Conservation (phyloP, 2,329 filamentous ascomycete species). For the Aspergillus felis region DNA sequence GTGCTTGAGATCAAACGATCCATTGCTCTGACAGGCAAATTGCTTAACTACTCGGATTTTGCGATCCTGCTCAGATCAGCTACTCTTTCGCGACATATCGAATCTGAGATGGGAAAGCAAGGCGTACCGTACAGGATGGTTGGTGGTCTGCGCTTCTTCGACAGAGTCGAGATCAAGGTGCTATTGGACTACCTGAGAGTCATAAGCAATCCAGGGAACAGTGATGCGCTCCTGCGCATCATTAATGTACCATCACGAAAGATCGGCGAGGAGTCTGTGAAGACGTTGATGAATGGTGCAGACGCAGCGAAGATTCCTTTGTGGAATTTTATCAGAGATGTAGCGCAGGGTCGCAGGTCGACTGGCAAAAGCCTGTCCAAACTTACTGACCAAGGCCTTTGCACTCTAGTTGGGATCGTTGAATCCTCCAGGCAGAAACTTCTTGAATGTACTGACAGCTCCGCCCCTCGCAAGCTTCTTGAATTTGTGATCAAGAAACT, state of each 20-base stretch:
- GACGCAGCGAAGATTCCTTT: constrained; percentile 65
- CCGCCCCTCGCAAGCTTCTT: constrained; percentile 48
- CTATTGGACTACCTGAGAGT: constrained; percentile 84
- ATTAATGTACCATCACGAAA: constrained; percentile 80
- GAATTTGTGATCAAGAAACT: constrained; percentile 61
- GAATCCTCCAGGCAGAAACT: constrained; percentile 55
- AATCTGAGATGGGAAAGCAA: constrained; percentile 72
- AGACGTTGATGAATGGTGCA: constrained; percentile 70
- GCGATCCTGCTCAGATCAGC: constrained; percentile 85
- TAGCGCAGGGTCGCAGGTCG: constrained; percentile 50
- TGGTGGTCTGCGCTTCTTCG: constrained; percentile 85
- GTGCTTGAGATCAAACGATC: constrained; percentile 74
- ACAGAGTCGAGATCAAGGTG: constrained; percentile 82
- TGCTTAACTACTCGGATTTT: constrained; percentile 73
- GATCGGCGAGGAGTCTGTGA: constrained; percentile 75
- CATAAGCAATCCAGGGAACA: constrained; percentile 78
- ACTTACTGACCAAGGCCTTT: constrained; percentile 54
- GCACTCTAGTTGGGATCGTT: constrained; percentile 57
- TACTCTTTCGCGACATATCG: constrained; percentile 77
- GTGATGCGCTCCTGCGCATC: constrained; percentile 76
- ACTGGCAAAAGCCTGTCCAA: constrained; percentile 54
- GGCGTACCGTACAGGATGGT: constrained; percentile 92
- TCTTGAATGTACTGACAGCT: constrained; percentile 37
- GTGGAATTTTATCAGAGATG: constrained; percentile 68
- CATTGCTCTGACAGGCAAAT: constrained; percentile 65